Percentiles rank a stretch among this genome's conserved stretches.
Evolutionary conservation across 176 grass and related monocot genomes (phyloP).

Genomic region (Bromus sterilis): DNA sequence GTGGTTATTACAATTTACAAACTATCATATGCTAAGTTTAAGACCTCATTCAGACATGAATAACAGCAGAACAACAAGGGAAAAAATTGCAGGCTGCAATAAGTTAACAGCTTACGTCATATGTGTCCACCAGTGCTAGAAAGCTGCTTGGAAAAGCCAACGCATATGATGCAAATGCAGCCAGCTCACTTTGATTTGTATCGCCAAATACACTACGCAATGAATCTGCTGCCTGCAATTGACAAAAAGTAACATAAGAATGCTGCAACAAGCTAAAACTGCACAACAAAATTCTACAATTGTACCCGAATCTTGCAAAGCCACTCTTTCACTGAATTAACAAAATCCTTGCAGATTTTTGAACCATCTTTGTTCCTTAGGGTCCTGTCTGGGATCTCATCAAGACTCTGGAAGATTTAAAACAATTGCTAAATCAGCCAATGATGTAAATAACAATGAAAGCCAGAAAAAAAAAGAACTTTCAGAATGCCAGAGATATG

Average conservation of each 20-base stretch:
- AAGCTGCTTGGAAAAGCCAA: constrained; percentile 94
- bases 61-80: not conserved
- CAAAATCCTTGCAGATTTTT: constrained; percentile 64
- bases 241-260: constrained; percentile 23
- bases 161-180: constrained; percentile 89
- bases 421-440: constrained; percentile 6
- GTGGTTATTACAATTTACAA: not conserved
- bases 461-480: not conserved
- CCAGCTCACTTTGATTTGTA: constrained; percentile 95
- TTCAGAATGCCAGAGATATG: not conserved
- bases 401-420: constrained; percentile 48
- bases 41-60: constrained; percentile 11
- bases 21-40: not conserved
- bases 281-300: not conserved
- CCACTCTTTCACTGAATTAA: constrained; percentile 65
- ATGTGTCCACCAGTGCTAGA: constrained; percentile 92
- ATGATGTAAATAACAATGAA: not conserved
- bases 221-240: constrained; percentile 49
- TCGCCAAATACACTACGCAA: constrained; percentile 64
- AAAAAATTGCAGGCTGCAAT: not conserved
- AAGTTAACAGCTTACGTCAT: constrained; percentile 75
- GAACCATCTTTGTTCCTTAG: constrained; percentile 67
- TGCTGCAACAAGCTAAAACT: constrained; percentile 3
- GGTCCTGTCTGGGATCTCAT: constrained; percentile 64
- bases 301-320: constrained; percentile 81